A percentile compares a stretch with the other conserved stretches of the same genome.
Conservation (phyloP, 1,284 basidiomycete genomes). For the Papiliotrema flavescens region DNA sequence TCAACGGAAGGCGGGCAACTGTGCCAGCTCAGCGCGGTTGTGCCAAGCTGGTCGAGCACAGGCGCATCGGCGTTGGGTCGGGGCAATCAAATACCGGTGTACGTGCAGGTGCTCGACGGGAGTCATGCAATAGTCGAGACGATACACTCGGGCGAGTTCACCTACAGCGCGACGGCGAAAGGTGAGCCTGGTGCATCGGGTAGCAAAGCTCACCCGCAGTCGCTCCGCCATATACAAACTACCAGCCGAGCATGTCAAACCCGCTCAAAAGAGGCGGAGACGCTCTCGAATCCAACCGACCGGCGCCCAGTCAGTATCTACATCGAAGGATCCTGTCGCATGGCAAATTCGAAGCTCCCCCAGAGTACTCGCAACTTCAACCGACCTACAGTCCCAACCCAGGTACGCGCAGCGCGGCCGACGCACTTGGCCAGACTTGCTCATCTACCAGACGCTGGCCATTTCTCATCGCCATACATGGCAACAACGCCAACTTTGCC, state of each 20-base stretch:
- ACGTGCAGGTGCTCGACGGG: constrained; percentile 34
- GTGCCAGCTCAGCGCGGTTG: constrained; percentile 25
- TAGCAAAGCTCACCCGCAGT: neutral
- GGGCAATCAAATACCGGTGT: constrained; percentile 26
- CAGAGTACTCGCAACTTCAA: constrained; percentile 12
- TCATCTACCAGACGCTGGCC: constrained; percentile 1
- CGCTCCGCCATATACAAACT: neutral
- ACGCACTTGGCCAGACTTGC: neutral
- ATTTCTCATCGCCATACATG: constrained; percentile 9
- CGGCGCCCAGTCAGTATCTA: constrained; percentile 15
- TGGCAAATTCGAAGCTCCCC: constrained; percentile 11
- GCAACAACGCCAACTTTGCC: constrained; percentile 3
- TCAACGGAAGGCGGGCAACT: constrained; percentile 19
- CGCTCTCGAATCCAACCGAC: constrained; percentile 17
- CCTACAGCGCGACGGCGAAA: constrained; percentile 17
- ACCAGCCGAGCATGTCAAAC: neutral
- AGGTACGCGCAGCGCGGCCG: neutral
- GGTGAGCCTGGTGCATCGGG: constrained; percentile 9
- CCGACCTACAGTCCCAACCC: constrained; percentile 12
- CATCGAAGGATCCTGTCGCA: constrained; percentile 23
- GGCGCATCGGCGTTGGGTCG: constrained; percentile 12
- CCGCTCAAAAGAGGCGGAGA: constrained; percentile 27
- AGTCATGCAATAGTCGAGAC: constrained; percentile 29
- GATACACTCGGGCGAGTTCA: constrained; percentile 32
- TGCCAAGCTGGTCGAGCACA: constrained; percentile 23